Conservation (phyloP, 2,329 filamentous ascomycete species). For the Aspergillus sp. region DNA sequence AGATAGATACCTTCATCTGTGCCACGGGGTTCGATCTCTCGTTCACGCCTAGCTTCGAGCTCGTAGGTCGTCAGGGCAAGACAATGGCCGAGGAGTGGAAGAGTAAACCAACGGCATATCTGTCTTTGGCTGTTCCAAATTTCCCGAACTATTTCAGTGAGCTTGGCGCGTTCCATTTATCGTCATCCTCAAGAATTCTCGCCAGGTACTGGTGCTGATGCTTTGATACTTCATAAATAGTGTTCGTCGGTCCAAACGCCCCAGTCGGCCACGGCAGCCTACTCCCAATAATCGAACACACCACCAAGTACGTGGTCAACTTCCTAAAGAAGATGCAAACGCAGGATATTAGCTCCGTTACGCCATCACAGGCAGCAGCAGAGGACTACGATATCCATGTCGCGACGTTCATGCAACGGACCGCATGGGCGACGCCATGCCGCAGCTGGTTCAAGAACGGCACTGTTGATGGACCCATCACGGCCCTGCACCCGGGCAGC, state of each 20-base stretch:
- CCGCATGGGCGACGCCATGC: background rate
- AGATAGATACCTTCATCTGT: too few relatives aligned
- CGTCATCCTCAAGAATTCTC: too few relatives aligned
- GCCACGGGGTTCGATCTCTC: slow-evolving; percentile 11
- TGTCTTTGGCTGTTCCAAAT: slow-evolving; percentile 17
- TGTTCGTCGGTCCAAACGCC: slow-evolving; percentile 52
- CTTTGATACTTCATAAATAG: too few relatives aligned
- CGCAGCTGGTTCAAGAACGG: slow-evolving; percentile 6
- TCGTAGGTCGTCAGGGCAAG: slow-evolving; percentile 18
- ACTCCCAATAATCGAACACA: slow-evolving; percentile 54
- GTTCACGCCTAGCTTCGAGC: slow-evolving; percentile 23
- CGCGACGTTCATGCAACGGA: slow-evolving; percentile 47
- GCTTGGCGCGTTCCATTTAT: too few relatives aligned
- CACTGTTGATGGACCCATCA: slow-evolving; percentile 1
- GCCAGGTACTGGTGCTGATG: background rate
- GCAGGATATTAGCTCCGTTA: slow-evolving; percentile 52
- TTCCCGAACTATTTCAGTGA: slow-evolving; percentile 29
- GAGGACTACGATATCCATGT: slow-evolving; percentile 30
- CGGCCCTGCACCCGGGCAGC: slow-evolving; percentile 1
- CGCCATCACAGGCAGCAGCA: slow-evolving; percentile 28
- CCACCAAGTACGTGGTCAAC: slow-evolving; percentile 52
- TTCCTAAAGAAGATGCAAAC: slow-evolving; percentile 46
- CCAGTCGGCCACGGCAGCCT: slow-evolving; percentile 54
- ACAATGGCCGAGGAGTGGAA: slow-evolving; percentile 17
- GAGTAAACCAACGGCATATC: slow-evolving; percentile 25